These are phyloP conservation scores for Trametes coccinea DNA, from an alignment of 768 basidiomycete species.

Conservation along the genomic window DNA sequence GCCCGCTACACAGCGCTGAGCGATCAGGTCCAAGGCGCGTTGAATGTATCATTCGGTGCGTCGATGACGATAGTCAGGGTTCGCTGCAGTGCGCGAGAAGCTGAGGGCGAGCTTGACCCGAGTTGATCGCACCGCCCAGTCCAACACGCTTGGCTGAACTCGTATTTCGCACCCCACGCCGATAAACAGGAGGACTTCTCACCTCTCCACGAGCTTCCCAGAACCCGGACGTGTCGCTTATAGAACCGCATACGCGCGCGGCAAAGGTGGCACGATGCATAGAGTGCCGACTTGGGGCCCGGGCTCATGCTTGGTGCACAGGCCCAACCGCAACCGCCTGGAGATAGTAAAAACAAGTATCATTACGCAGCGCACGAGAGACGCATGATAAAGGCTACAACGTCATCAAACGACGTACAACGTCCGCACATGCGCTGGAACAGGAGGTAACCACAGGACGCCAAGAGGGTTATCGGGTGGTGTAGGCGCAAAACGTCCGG, in stretches of 20 bases:
- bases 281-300: not conserved
- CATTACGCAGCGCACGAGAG: conserved; percentile 4
- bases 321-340: not conserved
- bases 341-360: not conserved
- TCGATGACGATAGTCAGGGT: not conserved
- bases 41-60: not conserved
- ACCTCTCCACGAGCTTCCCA: not conserved
- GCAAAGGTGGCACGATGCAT: not conserved
- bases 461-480: not conserved
- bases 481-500: not conserved
- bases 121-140: not conserved
- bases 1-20: not conserved
- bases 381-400: not conserved
- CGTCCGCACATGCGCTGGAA: conserved; percentile 9
- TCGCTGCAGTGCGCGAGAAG: no score
- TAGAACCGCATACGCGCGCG: not conserved
- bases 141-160: no score
- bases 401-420: conserved; percentile 20
- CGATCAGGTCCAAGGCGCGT: not conserved
- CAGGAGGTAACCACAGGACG: not conserved
- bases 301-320: not conserved
- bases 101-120: not conserved
- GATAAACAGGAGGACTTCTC: not conserved
- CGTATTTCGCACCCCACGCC: no score
- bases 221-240: not conserved